phyloP scores from a whole-genome alignment of 345 rosid species.

The Salix suchowensis region DNA sequence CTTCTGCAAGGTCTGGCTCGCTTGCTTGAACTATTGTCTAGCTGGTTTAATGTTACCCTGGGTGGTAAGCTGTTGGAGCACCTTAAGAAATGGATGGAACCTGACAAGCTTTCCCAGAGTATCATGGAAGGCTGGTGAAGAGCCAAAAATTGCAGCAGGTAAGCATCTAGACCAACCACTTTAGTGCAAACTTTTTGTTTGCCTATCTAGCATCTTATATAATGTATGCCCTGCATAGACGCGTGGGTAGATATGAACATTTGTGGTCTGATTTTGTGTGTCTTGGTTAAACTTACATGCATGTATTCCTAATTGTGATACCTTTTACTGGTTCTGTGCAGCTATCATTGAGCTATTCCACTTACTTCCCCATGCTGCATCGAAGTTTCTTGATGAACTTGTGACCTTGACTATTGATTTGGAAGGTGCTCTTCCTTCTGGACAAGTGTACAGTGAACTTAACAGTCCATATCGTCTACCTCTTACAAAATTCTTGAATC shows the following conservation, averaged over 20 bases:
- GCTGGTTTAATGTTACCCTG: constrained; percentile 96
- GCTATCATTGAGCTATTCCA: constrained; percentile 99
- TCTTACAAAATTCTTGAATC: constrained; percentile 82
- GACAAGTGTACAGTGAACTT: constrained; percentile 88
- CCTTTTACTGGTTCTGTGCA: constrained; percentile 39
- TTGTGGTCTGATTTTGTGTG: not conserved
- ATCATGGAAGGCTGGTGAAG: constrained; percentile 99
- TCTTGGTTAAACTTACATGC: not conserved
- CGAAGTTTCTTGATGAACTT: constrained; percentile 92
- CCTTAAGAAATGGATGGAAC: constrained; percentile 98
- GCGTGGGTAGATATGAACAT: not conserved
- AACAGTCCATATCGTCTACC: constrained; percentile 99
- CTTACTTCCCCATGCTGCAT: constrained; percentile 94
- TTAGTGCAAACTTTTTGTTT: not conserved
- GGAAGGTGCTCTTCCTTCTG: constrained; percentile 86
- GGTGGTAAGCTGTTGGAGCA: constrained; percentile 97
- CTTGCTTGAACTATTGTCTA: constrained; percentile 90
- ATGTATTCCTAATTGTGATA: not conserved
- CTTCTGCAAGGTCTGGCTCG: constrained; percentile 97
- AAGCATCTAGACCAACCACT: constrained; percentile 12
- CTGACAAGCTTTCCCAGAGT: constrained; percentile 91
- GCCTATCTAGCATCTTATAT: not conserved
- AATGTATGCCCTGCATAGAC: not conserved
- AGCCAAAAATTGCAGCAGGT: constrained; percentile 99
- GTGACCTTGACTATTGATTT: constrained; percentile 87